Evolutionary conservation across 1,139 yeast species (phyloP).

Genomic region (Candida sp.): DNA sequence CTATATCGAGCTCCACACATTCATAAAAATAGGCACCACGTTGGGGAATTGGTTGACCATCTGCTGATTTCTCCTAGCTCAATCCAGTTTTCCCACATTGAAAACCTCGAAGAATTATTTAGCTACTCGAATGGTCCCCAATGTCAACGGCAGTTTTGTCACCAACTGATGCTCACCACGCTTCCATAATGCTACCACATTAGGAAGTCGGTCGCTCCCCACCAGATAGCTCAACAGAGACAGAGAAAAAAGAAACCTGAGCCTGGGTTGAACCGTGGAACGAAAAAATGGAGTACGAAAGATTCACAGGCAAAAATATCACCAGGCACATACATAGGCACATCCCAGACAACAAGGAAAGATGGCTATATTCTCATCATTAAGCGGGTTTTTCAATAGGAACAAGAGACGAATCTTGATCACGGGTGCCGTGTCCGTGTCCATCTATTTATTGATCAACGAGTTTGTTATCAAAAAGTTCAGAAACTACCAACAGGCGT

Average conservation of each 20-base stretch:
- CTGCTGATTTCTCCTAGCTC: not conserved
- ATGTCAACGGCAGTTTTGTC: too few relatives aligned
- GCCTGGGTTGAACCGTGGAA: conserved; percentile 1
- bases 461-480: conserved; percentile 65
- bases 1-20: not conserved
- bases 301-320: not conserved
- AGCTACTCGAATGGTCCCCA: too few relatives aligned
- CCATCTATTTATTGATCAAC: conserved; percentile 61
- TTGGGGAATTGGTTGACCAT: not conserved
- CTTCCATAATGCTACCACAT: not conserved
- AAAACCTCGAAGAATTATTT: not conserved
- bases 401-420: conserved; percentile 64
- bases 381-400: conserved; percentile 60
- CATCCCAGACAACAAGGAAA: not conserved
- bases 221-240: not conserved
- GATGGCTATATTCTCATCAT: conserved; percentile 56
- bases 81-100: not conserved
- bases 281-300: conserved; percentile 1
- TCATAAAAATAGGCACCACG: not conserved
- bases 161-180: too few relatives aligned
- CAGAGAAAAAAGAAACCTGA: not conserved
- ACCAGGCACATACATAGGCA: not conserved
- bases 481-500: conserved; percentile 66
- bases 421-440: conserved; percentile 60
- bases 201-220: not conserved